phyloP scores from a whole-genome alignment of 371 early-diverging fungal species.

The Lichtheimia ramosa region DNA sequence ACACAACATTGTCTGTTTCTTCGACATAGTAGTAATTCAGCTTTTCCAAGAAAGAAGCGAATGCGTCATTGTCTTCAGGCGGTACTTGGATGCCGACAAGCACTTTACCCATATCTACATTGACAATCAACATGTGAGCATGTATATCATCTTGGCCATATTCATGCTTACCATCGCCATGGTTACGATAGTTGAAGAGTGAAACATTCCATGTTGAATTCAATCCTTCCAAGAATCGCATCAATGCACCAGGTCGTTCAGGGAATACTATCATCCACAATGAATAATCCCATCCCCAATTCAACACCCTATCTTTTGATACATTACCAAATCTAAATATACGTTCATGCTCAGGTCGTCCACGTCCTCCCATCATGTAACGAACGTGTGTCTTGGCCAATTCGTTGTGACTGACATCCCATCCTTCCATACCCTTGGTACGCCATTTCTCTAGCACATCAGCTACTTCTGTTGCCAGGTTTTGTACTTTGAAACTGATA shows the following conservation, averaged over 20 bases:
- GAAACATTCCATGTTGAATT: conserved; percentile 85
- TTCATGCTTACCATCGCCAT: conserved; percentile 73
- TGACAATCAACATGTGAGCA: background rate
- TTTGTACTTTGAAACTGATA: conserved; percentile 79
- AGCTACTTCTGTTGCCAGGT: conserved; percentile 65
- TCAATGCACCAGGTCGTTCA: conserved; percentile 91
- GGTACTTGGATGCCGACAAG: conserved; percentile 93
- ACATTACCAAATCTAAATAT: conserved; percentile 80
- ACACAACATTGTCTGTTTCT: conserved; percentile 89
- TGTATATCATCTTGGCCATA: background rate
- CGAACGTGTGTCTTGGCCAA: conserved; percentile 94
- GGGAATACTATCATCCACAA: conserved; percentile 71
- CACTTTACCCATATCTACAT: conserved; percentile 86
- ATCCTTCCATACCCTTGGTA: conserved; percentile 64
- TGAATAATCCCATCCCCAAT: background rate
- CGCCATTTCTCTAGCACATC: conserved; percentile 62
- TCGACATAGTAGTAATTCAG: conserved; percentile 85
- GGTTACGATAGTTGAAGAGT: conserved; percentile 95
- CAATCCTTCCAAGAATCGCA: conserved; percentile 79
- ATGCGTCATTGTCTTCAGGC: conserved; percentile 53
- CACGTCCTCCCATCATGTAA: conserved; percentile 88
- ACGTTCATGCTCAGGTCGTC: conserved; percentile 77
- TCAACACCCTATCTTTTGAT: background rate
- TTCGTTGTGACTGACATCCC: conserved; percentile 89
- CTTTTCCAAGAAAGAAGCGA: conserved; percentile 68